Evolutionary conservation across 768 basidiomycete genomes (phyloP).

Genomic region (Crepidotus variabilis): DNA sequence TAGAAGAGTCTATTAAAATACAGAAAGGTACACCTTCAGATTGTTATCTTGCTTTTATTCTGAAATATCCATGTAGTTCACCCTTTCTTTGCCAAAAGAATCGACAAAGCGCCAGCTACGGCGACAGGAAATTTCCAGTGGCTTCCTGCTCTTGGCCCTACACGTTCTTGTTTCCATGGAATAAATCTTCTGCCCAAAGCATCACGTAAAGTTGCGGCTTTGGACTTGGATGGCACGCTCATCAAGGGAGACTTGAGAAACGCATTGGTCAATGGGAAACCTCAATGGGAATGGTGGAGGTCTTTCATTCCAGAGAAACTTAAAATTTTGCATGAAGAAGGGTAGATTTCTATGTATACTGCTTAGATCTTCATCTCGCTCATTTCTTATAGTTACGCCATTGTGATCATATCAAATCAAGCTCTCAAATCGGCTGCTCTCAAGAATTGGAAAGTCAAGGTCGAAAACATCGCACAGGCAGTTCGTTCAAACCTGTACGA

Average conservation of each 20-base stretch:
- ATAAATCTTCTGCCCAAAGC: conserved; percentile 38
- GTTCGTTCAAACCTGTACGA: conserved; percentile 32
- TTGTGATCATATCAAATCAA: conserved; percentile 86
- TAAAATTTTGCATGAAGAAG: conserved; percentile 50
- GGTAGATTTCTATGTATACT: conserved; percentile 38
- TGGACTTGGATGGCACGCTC: conserved; percentile 87
- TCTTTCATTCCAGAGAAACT: conserved; percentile 58
- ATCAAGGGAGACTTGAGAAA: conserved; percentile 48
- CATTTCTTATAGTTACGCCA: conserved; percentile 45
- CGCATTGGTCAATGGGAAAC: conserved; percentile 29
- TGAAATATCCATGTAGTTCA: conserved; percentile 21
- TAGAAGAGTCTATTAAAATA: conserved; percentile 14
- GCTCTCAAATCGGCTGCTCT: conserved; percentile 43
- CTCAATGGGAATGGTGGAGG: conserved; percentile 72
- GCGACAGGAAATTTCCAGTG: conserved; percentile 30
- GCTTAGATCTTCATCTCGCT: not conserved
- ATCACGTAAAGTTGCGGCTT: conserved; percentile 63
- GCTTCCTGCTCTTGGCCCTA: conserved; percentile 35
- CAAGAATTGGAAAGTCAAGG: conserved; percentile 74
- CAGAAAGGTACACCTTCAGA: conserved; percentile 3
- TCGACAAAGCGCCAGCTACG: conserved; percentile 7
- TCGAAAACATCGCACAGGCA: conserved; percentile 60
- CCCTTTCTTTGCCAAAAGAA: conserved; percentile 28
- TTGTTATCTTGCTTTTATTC: not conserved
- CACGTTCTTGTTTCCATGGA: conserved; percentile 38